Base-by-base conservation (phyloP, 306 rosid genomes). In the Castanea crenata region DNA sequence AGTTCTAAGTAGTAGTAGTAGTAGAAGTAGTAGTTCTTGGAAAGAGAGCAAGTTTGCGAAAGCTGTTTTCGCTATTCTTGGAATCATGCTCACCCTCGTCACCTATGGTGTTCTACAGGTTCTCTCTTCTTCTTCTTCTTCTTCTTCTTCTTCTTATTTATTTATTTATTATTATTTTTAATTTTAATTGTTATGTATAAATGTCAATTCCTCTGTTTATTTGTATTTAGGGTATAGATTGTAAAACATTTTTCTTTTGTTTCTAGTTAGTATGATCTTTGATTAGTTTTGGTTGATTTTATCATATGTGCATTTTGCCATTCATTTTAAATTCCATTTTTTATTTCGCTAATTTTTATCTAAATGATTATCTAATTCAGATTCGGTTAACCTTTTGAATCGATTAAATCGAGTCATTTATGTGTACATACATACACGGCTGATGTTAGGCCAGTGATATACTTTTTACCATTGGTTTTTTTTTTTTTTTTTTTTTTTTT, bases 61-160 rank as follows among this genome's bases (percentile, higher is more conserved):
- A 86, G 91, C 89, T 16, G 41, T 81, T 21, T 92, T 92, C 72
- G 94, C 97, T 3, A 94, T 95, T 38, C 29, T 89, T 3, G 99
- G 99, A 54, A 95, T 95, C 89, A 92, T 95, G 98, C 62, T 86
- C 73, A 95, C 98, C 10, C 98, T 95, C 56, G 99, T 95, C 78
- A 89, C 98, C 78, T 95, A 95, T 76, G 99, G 99, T 55, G 75
- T 95, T 79, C 88, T 95, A 62, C 99, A 95, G 99, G 99, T 95
- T 74, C 44, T 38, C 19, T 16, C 9, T 18, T 29, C 13, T 18
- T 8, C 3, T 23, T 3, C 27, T 25, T 25, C 27, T 25, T 25
- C 27, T 25, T 25, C 27, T 25, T 25, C 27, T 25, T 25, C 27
- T 25, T 25, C 0, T 25, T 25, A 1, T 25, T 25, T 25, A 25